phyloP scores from a whole-genome alignment of 148 eudicot species.

The Vaccinium macrocarpon region DNA sequence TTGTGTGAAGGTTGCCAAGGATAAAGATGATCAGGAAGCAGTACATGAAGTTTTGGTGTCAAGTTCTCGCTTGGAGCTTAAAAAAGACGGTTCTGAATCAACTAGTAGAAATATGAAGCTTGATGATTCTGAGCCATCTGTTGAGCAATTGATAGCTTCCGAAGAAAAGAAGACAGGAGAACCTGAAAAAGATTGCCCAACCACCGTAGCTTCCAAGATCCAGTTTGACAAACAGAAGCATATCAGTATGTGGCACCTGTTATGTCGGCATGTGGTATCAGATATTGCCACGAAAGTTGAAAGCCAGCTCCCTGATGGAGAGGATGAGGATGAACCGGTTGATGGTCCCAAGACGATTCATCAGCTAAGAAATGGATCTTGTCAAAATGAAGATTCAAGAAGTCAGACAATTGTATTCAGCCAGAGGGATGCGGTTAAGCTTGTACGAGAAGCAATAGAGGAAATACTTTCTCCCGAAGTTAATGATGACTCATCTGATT shows the following conservation, averaged over 20 bases:
- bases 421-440: slow-evolving; percentile 63
- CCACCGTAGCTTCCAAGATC: not conserved
- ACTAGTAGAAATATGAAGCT: not conserved
- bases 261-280: slow-evolving; percentile 70
- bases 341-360: slow-evolving; percentile 14
- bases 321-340: slow-evolving; percentile 24
- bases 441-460: slow-evolving; percentile 69
- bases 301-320: slow-evolving; percentile 32
- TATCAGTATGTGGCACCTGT: slow-evolving; percentile 81
- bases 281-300: slow-evolving; percentile 47
- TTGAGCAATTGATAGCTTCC: slow-evolving; percentile 12
- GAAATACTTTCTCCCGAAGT: slow-evolving; percentile 54
- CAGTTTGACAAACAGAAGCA: slow-evolving; percentile 46
- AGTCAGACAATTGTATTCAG: slow-evolving; percentile 31
- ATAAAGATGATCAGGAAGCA: slow-evolving; percentile 10
- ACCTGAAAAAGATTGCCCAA: not conserved
- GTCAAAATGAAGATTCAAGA: slow-evolving; percentile 19
- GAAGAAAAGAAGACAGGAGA: slow-evolving; percentile 7
- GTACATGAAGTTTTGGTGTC: not conserved
- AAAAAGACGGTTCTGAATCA: not conserved
- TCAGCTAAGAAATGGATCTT: not conserved
- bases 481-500: slow-evolving; percentile 50
- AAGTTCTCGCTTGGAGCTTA: not conserved
- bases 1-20: slow-evolving; percentile 2
- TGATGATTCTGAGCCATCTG: not conserved